Evolutionary conservation across 495 filamentous ascomycete species (phyloP).

Genomic region (Cercophora newfieldiana): DNA sequence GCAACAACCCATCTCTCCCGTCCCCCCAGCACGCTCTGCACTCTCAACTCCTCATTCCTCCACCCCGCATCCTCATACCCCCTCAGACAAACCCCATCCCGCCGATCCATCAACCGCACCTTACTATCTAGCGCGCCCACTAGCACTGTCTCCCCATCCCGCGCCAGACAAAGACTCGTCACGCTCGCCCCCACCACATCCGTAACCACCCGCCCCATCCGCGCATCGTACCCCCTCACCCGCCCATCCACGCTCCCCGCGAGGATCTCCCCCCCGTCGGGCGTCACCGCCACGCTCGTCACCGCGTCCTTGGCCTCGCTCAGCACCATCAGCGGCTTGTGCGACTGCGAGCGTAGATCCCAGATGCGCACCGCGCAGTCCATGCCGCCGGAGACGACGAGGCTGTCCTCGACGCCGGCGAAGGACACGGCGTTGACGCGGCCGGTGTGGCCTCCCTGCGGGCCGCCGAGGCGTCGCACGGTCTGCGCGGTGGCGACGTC

Average conservation of each 20-base stretch:
- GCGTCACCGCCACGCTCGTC: constrained; percentile 56
- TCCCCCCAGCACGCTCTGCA: constrained; percentile 70
- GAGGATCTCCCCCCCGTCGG: constrained; percentile 53
- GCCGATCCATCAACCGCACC: constrained; percentile 78
- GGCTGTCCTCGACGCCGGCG: constrained; percentile 65
- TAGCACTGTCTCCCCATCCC: constrained; percentile 72
- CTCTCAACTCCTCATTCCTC: constrained; percentile 67
- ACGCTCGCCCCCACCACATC: constrained; percentile 70
- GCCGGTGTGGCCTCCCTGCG: constrained; percentile 60
- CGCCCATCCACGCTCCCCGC: constrained; percentile 85
- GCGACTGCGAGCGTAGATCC: constrained; percentile 64
- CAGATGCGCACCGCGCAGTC: constrained; percentile 85
- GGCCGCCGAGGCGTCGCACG: constrained; percentile 63
- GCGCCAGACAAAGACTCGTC: constrained; percentile 69
- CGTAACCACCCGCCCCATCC: constrained; percentile 69
- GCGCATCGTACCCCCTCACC: constrained; percentile 82
- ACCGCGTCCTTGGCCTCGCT: constrained; percentile 78
- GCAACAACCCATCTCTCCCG: constrained; percentile 76
- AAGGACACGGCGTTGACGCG: constrained; percentile 78
- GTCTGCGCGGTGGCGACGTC: constrained; percentile 81
- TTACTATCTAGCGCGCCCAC: constrained; percentile 73
- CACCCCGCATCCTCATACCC: constrained; percentile 63
- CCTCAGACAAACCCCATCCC: constrained; percentile 70
- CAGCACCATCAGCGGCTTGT: constrained; percentile 76
- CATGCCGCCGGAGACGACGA: constrained; percentile 74